These are phyloP conservation scores for Akebia trifoliata DNA, from an alignment of 164 flowering plant genomes.

Conservation along the genomic window DNA sequence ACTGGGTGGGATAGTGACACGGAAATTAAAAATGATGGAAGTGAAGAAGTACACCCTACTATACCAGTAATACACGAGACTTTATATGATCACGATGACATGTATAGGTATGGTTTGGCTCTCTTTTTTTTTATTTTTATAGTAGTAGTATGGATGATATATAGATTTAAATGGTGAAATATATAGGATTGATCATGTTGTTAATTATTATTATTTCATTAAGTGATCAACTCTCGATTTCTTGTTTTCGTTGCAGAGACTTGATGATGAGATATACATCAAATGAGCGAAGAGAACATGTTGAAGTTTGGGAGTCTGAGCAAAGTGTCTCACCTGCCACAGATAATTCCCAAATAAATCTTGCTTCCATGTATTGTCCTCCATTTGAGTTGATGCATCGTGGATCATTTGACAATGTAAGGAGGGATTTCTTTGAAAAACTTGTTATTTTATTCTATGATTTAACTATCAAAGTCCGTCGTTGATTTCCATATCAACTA, in stretches of 20 bases:
- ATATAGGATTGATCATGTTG: too few relatives aligned
- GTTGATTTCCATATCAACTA: not conserved
- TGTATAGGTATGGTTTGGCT: constrained; percentile 46
- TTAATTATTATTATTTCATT: not conserved
- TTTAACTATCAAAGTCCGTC: too few relatives aligned
- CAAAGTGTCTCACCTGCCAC: constrained; percentile 46
- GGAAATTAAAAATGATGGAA: constrained; percentile 29
- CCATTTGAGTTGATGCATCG: constrained; percentile 72
- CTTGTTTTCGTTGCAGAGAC: constrained; percentile 27
- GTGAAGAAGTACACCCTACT: constrained; percentile 78
- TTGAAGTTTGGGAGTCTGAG: constrained; percentile 77
- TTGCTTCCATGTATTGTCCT: constrained; percentile 82
- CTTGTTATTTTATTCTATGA: not conserved
- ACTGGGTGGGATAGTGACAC: too few relatives aligned
- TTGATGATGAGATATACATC: constrained; percentile 43
- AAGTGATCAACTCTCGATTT: not conserved
- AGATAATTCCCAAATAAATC: constrained; percentile 58
- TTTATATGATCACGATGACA: constrained; percentile 69
- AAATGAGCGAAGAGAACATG: constrained; percentile 53
- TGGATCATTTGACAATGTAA: constrained; percentile 79
- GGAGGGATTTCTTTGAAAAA: not conserved
- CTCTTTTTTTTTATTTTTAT: too few relatives aligned
- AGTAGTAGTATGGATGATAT: too few relatives aligned
- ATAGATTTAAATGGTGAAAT: too few relatives aligned
- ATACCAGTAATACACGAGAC: constrained; percentile 88